These are phyloP conservation scores for Kwoniella mangroviensis DNA, from an alignment of 768 basidiomycete species.

Conservation along the genomic window DNA sequence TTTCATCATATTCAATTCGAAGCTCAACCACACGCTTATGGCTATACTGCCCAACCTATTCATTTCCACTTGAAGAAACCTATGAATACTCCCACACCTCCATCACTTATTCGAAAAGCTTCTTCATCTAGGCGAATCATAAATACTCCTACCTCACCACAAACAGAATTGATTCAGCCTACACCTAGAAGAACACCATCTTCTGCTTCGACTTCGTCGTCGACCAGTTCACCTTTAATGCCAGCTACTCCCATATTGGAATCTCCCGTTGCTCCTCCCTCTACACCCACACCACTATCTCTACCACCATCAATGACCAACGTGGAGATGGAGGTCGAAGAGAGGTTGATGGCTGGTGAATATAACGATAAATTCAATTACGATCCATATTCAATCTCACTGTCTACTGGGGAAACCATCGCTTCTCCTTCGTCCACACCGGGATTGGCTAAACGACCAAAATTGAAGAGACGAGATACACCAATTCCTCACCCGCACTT, in stretches of 20 bases:
- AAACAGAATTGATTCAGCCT: conserved; percentile 4
- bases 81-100: conserved; percentile 37
- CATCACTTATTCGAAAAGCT: conserved; percentile 35
- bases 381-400: conserved; percentile 12
- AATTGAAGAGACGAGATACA: conserved; percentile 40
- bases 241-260: conserved; percentile 16
- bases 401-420: conserved; percentile 19
- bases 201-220: conserved; percentile 11
- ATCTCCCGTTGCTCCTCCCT: conserved; percentile 12
- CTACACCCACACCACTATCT: conserved; percentile 16
- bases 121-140: conserved; percentile 18
- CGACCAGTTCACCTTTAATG: conserved; percentile 22
- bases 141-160: conserved; percentile 9
- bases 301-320: conserved; percentile 12
- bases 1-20: conserved; percentile 18
- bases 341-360: not conserved
- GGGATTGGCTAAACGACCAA: conserved; percentile 23
- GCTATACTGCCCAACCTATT: conserved; percentile 31
- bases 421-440: not conserved
- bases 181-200: conserved; percentile 12
- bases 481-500: conserved; percentile 30
- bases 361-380: conserved; percentile 8
- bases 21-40: conserved; percentile 19
- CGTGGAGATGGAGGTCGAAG: not conserved
- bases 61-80: conserved; percentile 35